phyloP scores from a whole-genome alignment of 129 eudicot species.

The Chrysanthemum seticuspe region DNA sequence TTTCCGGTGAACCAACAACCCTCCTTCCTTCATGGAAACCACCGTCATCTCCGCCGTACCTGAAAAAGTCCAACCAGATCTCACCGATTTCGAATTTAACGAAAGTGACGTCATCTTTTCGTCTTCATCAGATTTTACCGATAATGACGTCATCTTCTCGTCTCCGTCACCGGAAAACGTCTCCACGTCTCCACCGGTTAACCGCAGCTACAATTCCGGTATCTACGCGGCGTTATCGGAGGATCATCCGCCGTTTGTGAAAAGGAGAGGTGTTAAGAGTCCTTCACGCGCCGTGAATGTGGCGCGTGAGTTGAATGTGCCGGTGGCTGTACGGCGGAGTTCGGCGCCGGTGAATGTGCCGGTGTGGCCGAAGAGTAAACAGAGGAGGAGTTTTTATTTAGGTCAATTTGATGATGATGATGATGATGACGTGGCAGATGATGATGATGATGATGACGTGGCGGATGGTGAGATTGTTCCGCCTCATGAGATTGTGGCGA shows the following conservation, averaged over 20 bases:
- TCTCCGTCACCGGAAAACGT: slow-evolving; percentile 19
- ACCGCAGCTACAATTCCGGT: slow-evolving; percentile 46
- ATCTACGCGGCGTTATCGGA: slow-evolving; percentile 74
- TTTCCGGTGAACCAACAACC: slow-evolving; percentile 42
- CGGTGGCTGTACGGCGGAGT: slow-evolving; percentile 36
- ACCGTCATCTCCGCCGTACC: slow-evolving; percentile 25
- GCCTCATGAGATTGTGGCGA: slow-evolving; percentile 89
- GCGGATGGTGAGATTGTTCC: slow-evolving; percentile 64
- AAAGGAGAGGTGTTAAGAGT: slow-evolving; percentile 46
- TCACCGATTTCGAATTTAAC: slow-evolving; percentile 43
- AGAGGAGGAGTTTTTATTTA: slow-evolving; percentile 2
- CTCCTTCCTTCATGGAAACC: slow-evolving; percentile 29
- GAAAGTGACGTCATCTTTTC: slow-evolving; percentile 81
- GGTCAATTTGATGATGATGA: slow-evolving; percentile 39
- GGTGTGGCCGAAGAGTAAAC: slow-evolving; percentile 52
- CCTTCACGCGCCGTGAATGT: slow-evolving; percentile 49
- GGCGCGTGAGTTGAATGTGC: slow-evolving; percentile 29
- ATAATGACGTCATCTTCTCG: slow-evolving; percentile 16
- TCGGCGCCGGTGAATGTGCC: slow-evolving; percentile 96
- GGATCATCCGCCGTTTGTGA: slow-evolving; percentile 45
- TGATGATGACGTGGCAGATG: slow-evolving; percentile 38
- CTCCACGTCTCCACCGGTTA: slow-evolving; percentile 29
- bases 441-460: slow-evolving; percentile 46
- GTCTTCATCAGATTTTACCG: background rate
- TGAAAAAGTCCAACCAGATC: slow-evolving; percentile 31